Evolutionary conservation across 2,329 filamentous ascomycete species (phyloP).

Genomic region (Nannizzia gypsea): DNA sequence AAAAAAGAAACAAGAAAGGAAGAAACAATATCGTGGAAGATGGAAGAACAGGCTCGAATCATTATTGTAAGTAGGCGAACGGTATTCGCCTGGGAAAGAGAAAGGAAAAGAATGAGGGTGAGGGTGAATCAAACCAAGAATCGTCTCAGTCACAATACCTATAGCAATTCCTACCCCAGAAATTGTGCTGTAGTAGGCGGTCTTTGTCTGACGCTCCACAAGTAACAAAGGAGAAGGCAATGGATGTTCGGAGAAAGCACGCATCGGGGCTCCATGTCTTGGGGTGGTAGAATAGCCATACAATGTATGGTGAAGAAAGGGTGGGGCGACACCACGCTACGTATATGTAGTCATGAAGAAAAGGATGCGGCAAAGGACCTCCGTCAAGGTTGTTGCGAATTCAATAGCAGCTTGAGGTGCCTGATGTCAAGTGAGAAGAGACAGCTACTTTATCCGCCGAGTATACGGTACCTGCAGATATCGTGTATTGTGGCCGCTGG

Average conservation of each 20-base stretch:
- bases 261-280: too few relatives aligned
- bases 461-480: not conserved
- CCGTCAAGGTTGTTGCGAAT: not conserved
- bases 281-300: not conserved
- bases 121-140: not conserved
- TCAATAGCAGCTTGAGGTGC: not conserved
- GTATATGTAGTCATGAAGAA: not conserved
- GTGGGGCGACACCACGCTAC: not conserved
- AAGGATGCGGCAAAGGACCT: not conserved
- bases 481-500: constrained; percentile 1
- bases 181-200: not conserved
- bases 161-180: not conserved
- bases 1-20: not conserved
- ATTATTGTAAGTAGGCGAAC: not conserved
- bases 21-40: too few relatives aligned
- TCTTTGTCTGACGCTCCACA: not conserved
- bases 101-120: too few relatives aligned
- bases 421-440: not conserved
- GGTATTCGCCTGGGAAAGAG: not conserved
- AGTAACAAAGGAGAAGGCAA: not conserved
- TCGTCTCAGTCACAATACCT: not conserved
- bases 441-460: not conserved
- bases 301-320: not conserved
- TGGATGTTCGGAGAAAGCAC: not conserved
- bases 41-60: too few relatives aligned